Percentiles rank a stretch among this genome's conserved stretches.
These are phyloP conservation scores for Tuber microsphaerosporum DNA, from an alignment of 495 filamentous ascomycete species.

Conservation along the genomic window DNA sequence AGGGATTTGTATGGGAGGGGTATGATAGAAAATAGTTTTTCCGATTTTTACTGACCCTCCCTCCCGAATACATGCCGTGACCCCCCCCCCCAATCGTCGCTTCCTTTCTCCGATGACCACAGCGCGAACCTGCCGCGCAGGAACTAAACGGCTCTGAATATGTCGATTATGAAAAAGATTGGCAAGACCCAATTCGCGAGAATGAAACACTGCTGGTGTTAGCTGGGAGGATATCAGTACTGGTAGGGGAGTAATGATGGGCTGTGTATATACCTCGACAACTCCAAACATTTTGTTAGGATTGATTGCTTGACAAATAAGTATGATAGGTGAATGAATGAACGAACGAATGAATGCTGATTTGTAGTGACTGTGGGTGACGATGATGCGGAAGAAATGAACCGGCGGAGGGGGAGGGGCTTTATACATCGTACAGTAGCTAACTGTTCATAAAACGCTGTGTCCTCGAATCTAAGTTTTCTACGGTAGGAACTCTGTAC, in stretches of 20 bases:
- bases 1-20: too few relatives aligned
- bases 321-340: not conserved
- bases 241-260: not conserved
- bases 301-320: not conserved
- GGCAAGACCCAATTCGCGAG: not conserved
- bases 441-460: not conserved
- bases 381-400: not conserved
- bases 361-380: not conserved
- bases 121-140: not conserved
- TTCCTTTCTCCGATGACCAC: not conserved
- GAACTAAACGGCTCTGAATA: not conserved
- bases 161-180: not conserved
- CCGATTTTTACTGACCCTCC: too few relatives aligned
- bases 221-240: not conserved
- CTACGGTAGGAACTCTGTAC: not conserved
- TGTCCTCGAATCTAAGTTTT: not conserved
- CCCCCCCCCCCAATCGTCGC: too few relatives aligned
- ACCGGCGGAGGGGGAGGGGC: not conserved
- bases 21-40: too few relatives aligned
- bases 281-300: not conserved
- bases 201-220: not conserved
- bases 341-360: not conserved
- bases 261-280: not conserved
- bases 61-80: not conserved
- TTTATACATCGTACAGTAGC: not conserved